phyloP scores from a whole-genome alignment of 495 filamentous ascomycete genomes.

The Amniculicola lignicola region DNA sequence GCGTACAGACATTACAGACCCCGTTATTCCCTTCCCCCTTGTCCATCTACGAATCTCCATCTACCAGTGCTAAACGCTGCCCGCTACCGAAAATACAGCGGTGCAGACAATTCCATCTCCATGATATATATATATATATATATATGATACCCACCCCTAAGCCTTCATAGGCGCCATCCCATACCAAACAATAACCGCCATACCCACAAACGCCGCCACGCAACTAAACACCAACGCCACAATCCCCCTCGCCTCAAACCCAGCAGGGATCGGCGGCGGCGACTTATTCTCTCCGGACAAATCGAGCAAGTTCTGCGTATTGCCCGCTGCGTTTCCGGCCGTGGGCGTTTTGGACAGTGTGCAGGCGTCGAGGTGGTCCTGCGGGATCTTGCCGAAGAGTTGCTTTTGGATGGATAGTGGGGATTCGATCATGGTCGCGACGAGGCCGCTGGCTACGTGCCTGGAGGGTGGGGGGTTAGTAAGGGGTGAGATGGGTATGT shows the following conservation, averaged over 20 bases:
- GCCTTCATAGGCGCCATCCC: constrained; percentile 41
- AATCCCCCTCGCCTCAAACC: constrained; percentile 70
- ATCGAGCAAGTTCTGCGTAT: constrained; percentile 61
- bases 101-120: no score
- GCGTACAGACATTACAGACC: no score
- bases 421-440: constrained; percentile 67
- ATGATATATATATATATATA: no score
- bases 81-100: no score
- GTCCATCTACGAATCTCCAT: no score
- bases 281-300: constrained; percentile 58
- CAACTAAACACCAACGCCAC: constrained; percentile 71
- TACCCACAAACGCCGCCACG: constrained; percentile 68
- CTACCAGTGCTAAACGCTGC: no score
- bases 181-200: constrained; percentile 67
- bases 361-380: constrained; percentile 63
- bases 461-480: constrained; percentile 31
- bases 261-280: constrained; percentile 58
- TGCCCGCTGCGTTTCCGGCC: constrained; percentile 73
- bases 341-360: constrained; percentile 47
- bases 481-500: background rate
- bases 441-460: constrained; percentile 72
- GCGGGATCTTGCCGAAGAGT: constrained; percentile 53
- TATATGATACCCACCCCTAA: no score
- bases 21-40: no score
- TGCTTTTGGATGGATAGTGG: constrained; percentile 61